Evolutionary conservation across 2,329 filamentous ascomycete species (phyloP), one percentile per base, ranked within the genome.

Genomic region (Epichloe brachyelytri): DNA sequence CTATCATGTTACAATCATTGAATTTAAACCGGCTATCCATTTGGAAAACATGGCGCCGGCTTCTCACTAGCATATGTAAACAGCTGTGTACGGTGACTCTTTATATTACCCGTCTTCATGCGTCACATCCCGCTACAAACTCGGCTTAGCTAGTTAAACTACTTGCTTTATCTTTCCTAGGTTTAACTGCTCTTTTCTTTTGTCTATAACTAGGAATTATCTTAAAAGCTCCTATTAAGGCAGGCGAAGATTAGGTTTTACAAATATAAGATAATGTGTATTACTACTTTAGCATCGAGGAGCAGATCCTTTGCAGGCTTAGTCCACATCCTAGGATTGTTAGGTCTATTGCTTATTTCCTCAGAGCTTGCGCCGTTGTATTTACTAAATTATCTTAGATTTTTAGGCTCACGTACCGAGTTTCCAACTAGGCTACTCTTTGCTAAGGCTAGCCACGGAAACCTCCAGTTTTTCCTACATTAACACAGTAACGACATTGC

Each of bases 111-210:
- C 22, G 22, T 26, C 22, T 6, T 7, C 5, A 26, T 7, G 22
- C 22, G 22, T 26, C 14, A 22, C 22, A 22, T 22, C 22, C 22
- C 22, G 22, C 22, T 19, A 11, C 49, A 43, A 8, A 46, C 22
- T 40, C 43, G 37, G 26, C 49, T 26, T 38, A 49, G 34, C 46
- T 54, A 49, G 49, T 53, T 7, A 53, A 46, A 36, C 30, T 54
- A 34, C 43, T 49, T n/a, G 43, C 37, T 7, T 49, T 30, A 36
- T 48, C 30, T 30, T 57, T 57, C 48, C 49, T 46, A 3, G 53
- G 52, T 36, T 55, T 49, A 8, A 54, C 55, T 8, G 52, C 53
- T 17, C 37, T 52, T n/a, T 57, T 57, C 46, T 56, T 56, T 37
- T 49, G 53, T 20, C 26, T 44, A 14, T 48, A 33, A 20, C 48